Evolutionary conservation across 2,329 filamentous ascomycete genomes (phyloP).

Genomic region (Hypoxylon sp.): DNA sequence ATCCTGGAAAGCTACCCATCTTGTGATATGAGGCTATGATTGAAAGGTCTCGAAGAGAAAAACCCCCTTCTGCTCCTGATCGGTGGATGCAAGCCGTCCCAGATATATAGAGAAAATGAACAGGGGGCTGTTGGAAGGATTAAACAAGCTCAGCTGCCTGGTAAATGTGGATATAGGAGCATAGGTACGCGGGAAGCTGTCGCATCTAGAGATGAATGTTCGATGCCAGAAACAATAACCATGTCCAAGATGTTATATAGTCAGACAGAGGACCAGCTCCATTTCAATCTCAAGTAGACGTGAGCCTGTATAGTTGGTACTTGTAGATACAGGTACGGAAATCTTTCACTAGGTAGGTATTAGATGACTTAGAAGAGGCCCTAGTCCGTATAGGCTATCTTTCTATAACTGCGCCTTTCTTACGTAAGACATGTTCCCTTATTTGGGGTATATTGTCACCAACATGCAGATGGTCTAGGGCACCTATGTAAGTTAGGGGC

Average conservation of each 20-base stretch:
- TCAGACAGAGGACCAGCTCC: too few species aligned
- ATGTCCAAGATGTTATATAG: too few species aligned
- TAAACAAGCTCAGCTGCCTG: background rate
- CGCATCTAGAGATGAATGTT: background rate
- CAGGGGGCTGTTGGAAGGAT: background rate
- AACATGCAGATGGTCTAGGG: background rate
- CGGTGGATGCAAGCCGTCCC: background rate
- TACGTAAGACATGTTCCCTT: background rate
- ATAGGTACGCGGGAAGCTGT: background rate
- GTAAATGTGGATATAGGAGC: background rate
- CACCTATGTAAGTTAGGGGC: background rate
- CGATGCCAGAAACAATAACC: background rate
- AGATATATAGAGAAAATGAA: background rate
- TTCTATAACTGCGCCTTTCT: background rate
- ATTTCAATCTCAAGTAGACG: background rate
- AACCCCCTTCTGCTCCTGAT: background rate
- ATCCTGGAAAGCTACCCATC: slow-evolving; percentile 28
- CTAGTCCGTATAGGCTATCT: background rate
- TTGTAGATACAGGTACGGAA: background rate
- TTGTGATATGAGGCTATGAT: background rate
- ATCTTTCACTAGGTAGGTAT: background rate
- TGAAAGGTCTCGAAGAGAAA: background rate
- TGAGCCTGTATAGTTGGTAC: too few species aligned
- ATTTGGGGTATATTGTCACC: background rate
- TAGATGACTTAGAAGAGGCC: background rate